Evolutionary conservation across 257 asterid species (phyloP).

Genomic region (Oldenlandia corymbosa): DNA sequence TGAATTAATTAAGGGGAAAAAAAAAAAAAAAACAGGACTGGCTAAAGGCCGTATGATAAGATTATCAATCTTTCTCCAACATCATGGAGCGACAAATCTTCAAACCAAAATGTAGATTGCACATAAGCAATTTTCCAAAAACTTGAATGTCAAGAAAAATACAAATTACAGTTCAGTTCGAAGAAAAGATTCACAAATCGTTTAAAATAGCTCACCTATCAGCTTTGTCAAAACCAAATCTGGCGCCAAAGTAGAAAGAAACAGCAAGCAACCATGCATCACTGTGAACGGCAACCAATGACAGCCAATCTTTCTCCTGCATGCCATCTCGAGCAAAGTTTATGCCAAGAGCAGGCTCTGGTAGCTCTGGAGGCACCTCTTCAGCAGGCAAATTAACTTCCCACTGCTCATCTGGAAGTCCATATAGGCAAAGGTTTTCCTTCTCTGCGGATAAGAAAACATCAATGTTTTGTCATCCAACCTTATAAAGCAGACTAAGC

Average conservation of each 20-base stretch:
- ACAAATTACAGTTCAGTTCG: neutral
- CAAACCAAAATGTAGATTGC: no score
- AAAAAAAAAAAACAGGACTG: no score
- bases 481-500: neutral
- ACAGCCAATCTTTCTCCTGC: conserved; percentile 75
- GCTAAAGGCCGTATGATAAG: no score
- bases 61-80: neutral
- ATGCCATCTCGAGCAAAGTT: conserved; percentile 84
- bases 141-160: neutral
- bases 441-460: conserved; percentile 39
- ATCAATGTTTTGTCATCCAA: neutral
- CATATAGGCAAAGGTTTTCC: conserved; percentile 76
- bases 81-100: neutral
- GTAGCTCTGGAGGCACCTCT: conserved; percentile 85
- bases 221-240: conserved; percentile 65
- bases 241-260: conserved; percentile 69
- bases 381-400: conserved; percentile 75
- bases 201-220: conserved; percentile 42
- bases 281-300: conserved; percentile 78
- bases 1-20: no score
- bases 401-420: conserved; percentile 67
- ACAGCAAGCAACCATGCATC: conserved; percentile 77
- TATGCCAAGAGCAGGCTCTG: conserved; percentile 78
- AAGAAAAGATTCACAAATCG: neutral
- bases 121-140: no score